phyloP scores from a whole-genome alignment of 2,329 filamentous ascomycete genomes.

The Phialophora macrospora region DNA sequence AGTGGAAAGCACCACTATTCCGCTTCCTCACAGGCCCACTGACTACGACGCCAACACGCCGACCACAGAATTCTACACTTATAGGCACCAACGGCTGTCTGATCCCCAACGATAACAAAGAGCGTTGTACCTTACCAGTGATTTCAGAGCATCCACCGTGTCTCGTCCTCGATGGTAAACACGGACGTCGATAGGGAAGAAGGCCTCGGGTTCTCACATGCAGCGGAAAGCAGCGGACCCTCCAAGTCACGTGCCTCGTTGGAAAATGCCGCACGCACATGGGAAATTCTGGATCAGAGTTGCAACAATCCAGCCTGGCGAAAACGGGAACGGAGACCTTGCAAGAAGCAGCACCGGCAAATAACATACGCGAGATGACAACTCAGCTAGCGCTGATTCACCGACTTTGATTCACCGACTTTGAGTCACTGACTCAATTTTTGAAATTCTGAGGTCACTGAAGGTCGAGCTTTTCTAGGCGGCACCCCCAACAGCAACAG shows the following conservation, averaged over 20 bases:
- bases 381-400: conserved; percentile 28
- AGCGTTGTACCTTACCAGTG: not conserved
- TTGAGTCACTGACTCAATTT: conserved; percentile 14
- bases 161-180: not conserved
- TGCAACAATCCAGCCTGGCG: conserved; percentile 2
- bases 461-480: not conserved
- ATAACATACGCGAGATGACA: conserved; percentile 18
- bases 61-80: conserved; percentile 45
- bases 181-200: not conserved
- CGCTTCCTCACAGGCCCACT: conserved; percentile 44
- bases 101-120: not conserved
- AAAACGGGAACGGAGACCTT: conserved; percentile 4
- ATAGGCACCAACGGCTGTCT: conserved; percentile 8
- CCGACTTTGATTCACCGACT: conserved; percentile 16
- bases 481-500: conserved; percentile 4
- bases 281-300: conserved; percentile 1
- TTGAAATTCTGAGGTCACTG: conserved; percentile 16
- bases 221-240: not conserved
- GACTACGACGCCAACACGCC: conserved; percentile 45
- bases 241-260: conserved; percentile 8
- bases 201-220: not conserved
- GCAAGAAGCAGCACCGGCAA: conserved; percentile 7
- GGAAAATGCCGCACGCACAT: conserved; percentile 19
- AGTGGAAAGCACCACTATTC: conserved; percentile 43
- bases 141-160: not conserved